Evolutionary conservation across 768 basidiomycete genomes (phyloP), one percentile per base, ranked within the genome.

Genomic region (Lenzites betulinus): DNA sequence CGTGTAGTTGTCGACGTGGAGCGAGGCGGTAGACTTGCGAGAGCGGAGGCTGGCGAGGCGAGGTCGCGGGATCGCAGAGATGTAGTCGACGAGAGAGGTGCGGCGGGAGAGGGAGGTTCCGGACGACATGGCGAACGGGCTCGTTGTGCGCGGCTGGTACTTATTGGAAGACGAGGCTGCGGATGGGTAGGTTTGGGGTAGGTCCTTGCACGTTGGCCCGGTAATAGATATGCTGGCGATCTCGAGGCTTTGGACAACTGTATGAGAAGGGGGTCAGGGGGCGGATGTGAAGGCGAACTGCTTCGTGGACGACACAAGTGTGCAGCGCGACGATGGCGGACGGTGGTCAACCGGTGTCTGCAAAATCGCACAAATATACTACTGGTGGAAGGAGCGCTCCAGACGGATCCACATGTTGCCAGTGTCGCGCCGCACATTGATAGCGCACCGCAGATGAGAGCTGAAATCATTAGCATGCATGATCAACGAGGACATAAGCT

Each of bases 1-100:
- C 35, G 67, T 69, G 71, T 80, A 75, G 38, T 52, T 59, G 55
- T 58, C 63, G 44, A 60, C 62, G 52, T 60, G 64, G 43, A 65
- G 54, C 30, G 68, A 69, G 20, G 54, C 65, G 50, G 66, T 67
- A 48, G 72, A 70, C 64, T 68, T 69, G 68, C 70, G 71, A 41
- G 71, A 71, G 64, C 69, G 69, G 55, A 70, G 65, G 59, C 68
- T 68, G 56, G 66, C 65, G 49, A 72, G 63, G 30, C 66, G 64
- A 41, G 66, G 66, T 26, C 64, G 64, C 54, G 59, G 64, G 51
- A 58, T 63, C 44, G 58, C 57, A n/a, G 66, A 62, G 60, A 71
- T 56, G 61, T 67, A 67, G 63, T 71, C 70, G 51, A 51, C 68
- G 58, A 71, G 66, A 49, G 70, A 69, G 39, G 69, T 62, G 49